Base-by-base conservation (phyloP, 1,284 basidiomycete species). In the Apiotrichum veenhuisii region DNA sequence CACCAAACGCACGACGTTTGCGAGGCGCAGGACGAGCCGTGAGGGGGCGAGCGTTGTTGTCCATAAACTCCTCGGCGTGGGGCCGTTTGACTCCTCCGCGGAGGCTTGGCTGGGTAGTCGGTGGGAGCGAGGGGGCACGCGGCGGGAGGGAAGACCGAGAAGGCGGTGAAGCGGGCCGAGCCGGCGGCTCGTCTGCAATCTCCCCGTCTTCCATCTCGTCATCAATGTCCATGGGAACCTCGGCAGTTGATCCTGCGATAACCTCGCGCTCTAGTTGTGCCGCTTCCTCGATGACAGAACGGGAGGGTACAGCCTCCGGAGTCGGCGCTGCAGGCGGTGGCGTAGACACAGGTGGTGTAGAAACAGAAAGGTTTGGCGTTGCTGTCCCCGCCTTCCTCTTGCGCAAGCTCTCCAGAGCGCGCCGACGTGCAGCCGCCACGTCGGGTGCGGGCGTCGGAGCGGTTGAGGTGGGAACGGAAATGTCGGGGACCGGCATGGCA, bases 191-290 rank as follows among this genome's bases (percentile, higher is more conserved):
- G n/a, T 60, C 58, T 5, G 50, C 49, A 27, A 73, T 72, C 57
- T 75, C 71, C 3, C 73, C 73, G 46, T 72, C 70, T 55, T 75
- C 73, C 4, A 64, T 57, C 20, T 63, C 59, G 30, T 71, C 67
- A 23, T 68, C 64, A 34, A 64, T 54, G 27, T 63, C 62, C 60
- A 62, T 62, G 14, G 57, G 59, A 1, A 57, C 57, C 45, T 53
- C 64, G 9, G 44, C 47, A 20, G 33, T 54, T 22, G 55, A 56
- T 0, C 63, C 63, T 7, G 46, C n/a, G n/a, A 67, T 33, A 2
- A 74, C 55, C 50, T 71, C 71, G 25, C 58, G 61, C 46, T 72
- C 66, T 26, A 71, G 57, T 22, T 64, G 56, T 4, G 67, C 61
- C 33, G 69, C 64, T 42, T 71, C 64, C 25, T 69, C 65, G 18